Conservation (phyloP, 495 filamentous ascomycete genomes). For the Clavariopsis aquatica region DNA sequence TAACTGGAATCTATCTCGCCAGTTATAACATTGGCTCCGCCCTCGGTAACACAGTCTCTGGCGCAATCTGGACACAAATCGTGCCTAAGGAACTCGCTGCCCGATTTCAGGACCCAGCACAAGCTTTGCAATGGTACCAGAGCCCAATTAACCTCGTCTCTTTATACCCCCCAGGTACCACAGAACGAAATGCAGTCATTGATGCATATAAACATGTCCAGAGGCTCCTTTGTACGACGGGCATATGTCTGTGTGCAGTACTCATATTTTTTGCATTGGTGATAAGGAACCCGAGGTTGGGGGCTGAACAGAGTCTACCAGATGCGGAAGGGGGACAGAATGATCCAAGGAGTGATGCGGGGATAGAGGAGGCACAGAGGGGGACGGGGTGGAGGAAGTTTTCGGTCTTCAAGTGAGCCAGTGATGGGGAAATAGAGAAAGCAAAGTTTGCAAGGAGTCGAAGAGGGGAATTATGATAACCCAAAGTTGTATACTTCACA, state of each 20-base stretch:
- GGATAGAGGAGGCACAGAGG: background rate
- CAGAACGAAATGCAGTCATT: conserved; percentile 49
- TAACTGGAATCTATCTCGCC: conserved; percentile 38
- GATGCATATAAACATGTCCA: conserved; percentile 52
- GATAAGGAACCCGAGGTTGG: conserved; percentile 33
- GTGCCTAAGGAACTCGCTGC: conserved; percentile 18
- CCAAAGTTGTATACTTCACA: too few relatives aligned
- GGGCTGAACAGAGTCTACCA: conserved; percentile 52
- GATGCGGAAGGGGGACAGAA: conserved; percentile 41
- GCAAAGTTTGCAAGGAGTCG: background rate
- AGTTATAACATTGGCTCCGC: conserved; percentile 37
- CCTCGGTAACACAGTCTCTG: conserved; percentile 35
- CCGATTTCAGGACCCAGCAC: conserved; percentile 43
- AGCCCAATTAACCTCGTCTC: conserved; percentile 24
- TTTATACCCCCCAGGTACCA: conserved; percentile 49
- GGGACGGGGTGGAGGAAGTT: background rate
- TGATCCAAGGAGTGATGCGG: background rate
- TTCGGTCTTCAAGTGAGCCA: background rate
- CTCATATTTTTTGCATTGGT: conserved; percentile 31
- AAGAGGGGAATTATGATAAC: background rate
- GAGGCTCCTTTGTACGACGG: conserved; percentile 34
- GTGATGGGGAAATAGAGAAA: background rate
- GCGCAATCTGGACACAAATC: conserved; percentile 37
- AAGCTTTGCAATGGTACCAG: conserved; percentile 12
- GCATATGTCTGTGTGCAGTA: conserved; percentile 31